Percentiles rank a stretch among this genome's conserved stretches.
Evolutionary conservation across 2,329 filamentous ascomycete species (phyloP).

Genomic region (Alternaria sp.): DNA sequence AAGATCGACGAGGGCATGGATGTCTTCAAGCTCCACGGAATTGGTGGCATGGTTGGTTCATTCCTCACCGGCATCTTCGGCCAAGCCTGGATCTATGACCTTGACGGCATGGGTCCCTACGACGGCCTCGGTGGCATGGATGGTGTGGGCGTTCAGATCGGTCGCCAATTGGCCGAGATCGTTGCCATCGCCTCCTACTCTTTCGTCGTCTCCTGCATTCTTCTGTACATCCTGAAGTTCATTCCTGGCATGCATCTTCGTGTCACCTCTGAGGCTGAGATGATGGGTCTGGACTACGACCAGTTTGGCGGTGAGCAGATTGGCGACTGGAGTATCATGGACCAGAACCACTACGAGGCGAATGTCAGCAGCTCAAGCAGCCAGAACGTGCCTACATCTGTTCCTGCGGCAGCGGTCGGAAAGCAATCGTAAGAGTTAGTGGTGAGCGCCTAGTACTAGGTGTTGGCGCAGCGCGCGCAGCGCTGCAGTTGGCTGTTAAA

Average conservation of each 20-base stretch:
- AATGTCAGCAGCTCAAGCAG: slow-evolving; percentile 34
- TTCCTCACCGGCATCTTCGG: slow-evolving; percentile 66
- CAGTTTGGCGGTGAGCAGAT: slow-evolving; percentile 67
- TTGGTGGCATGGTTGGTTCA: slow-evolving; percentile 64
- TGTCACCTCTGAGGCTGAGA: slow-evolving; percentile 62
- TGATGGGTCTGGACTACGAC: slow-evolving; percentile 61
- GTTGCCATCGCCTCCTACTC: slow-evolving; percentile 60
- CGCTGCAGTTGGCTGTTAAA: background rate
- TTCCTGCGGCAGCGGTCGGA: background rate
- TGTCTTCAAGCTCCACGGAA: slow-evolving; percentile 65
- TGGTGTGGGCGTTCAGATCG: slow-evolving; percentile 62
- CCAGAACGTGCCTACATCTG: slow-evolving; percentile 12
- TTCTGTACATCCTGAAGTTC: slow-evolving; percentile 61
- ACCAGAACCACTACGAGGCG: slow-evolving; percentile 33
- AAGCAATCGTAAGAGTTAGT: slow-evolving; percentile 14
- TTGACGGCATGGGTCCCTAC: slow-evolving; percentile 57
- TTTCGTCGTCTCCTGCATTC: slow-evolving; percentile 59
- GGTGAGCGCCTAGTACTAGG: background rate
- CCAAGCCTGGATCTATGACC: slow-evolving; percentile 53
- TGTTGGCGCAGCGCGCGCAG: background rate
- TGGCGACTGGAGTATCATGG: slow-evolving; percentile 56
- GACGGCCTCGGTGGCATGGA: slow-evolving; percentile 58
- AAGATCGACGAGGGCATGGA: slow-evolving; percentile 65
- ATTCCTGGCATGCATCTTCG: slow-evolving; percentile 62
- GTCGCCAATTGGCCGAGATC: slow-evolving; percentile 63